Evolutionary conservation across 495 filamentous ascomycete genomes (phyloP), one percentile per base, ranked within the genome.

Genomic region (Immersiella caudata): DNA sequence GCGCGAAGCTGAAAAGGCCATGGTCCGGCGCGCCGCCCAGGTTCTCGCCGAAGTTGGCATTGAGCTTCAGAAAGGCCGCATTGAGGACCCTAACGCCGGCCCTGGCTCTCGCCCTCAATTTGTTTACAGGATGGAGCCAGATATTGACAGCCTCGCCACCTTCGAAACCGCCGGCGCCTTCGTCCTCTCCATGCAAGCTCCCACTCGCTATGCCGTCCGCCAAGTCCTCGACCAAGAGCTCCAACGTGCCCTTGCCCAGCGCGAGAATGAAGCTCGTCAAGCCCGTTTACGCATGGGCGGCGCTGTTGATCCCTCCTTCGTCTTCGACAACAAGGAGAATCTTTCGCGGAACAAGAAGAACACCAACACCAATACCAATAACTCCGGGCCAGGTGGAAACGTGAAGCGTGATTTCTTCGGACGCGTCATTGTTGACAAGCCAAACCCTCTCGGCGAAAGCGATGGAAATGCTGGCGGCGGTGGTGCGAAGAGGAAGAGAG

Each of bases 121-220:
- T 89, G 88, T 94, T 12, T 97, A 95, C 75, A 87, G 95, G 35
- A 95, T 99, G 94, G 94, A 97, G 72, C 95, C 95, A 87, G 73
- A 80, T 65, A 73, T 97, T 22, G 94, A 98, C 76, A 77, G 80
- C 29, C 83, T 97, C 5, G 80, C 85, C 12, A 82, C 82, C 1
- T 91, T 86, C 68, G 84, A 85, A 68, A 89, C 88, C 1, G 85
- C 79, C 20, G 75, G 76, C n/a, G 70, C 80, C 12, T 70, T 78
- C 68, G 76, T 70, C n/a, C 77, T 81, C 5, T 79, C 81, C 54
- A 78, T 79, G 20, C 83, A 85, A 65, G 86, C 83, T n/a, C 91
- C 89, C 1, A 91, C 92, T 0, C 85, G 94, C 51, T 98, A 91
- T 72, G 93, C 93, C 21, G 89, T 98, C 26, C 88, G 95, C 49